A percentile compares a stretch with the other conserved stretches of the same genome.
Evolutionary conservation across 139 green algal species (phyloP).

Genomic region (Coelastrella sp.): DNA sequence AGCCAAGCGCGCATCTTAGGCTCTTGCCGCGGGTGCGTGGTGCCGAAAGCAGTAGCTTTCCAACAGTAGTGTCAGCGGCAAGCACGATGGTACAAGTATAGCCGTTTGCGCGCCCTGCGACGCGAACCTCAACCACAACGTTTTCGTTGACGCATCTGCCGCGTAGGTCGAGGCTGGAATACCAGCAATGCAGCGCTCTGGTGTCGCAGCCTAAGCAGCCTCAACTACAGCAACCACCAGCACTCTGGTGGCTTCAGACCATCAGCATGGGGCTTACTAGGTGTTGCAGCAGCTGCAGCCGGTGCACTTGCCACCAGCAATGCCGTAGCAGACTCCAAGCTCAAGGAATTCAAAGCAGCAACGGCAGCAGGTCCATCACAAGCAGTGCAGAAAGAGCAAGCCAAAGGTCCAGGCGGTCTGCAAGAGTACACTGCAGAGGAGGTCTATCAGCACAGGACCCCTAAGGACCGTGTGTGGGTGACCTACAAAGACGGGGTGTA

Average conservation of each 20-base stretch:
- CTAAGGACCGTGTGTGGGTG: conserved; percentile 85
- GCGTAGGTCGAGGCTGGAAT: no score
- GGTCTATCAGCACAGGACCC: conserved; percentile 82
- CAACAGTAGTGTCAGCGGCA: no score
- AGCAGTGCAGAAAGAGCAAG: conserved; percentile 18
- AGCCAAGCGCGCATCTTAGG: no score
- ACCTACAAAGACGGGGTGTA: conserved; percentile 92
- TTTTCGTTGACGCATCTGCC: no score
- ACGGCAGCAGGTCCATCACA: neutral
- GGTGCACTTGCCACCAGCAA: neutral
- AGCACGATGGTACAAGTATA: no score
- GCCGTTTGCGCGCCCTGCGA: no score
- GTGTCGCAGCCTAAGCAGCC: no score
- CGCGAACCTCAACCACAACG: no score
- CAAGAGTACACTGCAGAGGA: conserved; percentile 71
- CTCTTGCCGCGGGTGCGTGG: no score
- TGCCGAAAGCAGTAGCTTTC: no score
- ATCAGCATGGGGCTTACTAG: neutral
- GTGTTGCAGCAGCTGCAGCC: conserved; percentile 16
- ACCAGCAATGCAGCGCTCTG: no score
- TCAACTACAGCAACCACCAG: neutral
- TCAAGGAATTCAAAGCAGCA: neutral
- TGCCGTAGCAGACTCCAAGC: neutral
- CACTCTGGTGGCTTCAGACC: neutral
- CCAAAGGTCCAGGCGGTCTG: neutral